Evolutionary conservation across 768 basidiomycete species (phyloP).

Genomic region (Amyloporia xantha): DNA sequence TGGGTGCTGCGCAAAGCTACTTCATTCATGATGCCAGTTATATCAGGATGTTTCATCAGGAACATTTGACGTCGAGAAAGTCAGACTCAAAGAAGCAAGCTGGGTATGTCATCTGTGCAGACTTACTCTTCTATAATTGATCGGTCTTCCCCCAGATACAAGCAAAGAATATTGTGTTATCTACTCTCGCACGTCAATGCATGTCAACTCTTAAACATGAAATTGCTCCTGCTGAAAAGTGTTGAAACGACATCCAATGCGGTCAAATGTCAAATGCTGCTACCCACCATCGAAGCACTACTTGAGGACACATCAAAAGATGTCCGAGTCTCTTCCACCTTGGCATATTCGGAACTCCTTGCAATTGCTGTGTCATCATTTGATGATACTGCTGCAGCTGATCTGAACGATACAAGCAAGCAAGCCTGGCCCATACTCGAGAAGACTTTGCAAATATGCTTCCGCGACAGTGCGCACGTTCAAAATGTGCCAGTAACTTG

Average conservation of each 20-base stretch:
- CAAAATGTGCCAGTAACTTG: no score
- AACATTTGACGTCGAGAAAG: slow-evolving; percentile 41
- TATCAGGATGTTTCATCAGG: slow-evolving; percentile 52
- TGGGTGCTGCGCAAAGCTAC: slow-evolving; percentile 48
- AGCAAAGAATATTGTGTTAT: slow-evolving; percentile 65
- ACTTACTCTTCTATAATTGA: background rate
- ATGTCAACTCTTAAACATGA: slow-evolving; percentile 41
- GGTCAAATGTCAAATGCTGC: slow-evolving; percentile 46
- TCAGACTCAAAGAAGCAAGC: slow-evolving; percentile 49
- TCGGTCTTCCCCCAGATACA: slow-evolving; percentile 43
- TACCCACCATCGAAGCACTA: slow-evolving; percentile 47
- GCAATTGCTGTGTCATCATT: slow-evolving; percentile 40
- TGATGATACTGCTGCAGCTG: slow-evolving; percentile 37
- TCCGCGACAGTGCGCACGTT: slow-evolving; percentile 36
- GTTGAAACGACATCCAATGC: slow-evolving; percentile 42
- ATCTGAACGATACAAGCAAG: slow-evolving; percentile 38
- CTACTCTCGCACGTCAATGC: slow-evolving; percentile 73
- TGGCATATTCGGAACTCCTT: no score
- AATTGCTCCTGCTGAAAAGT: slow-evolving; percentile 46
- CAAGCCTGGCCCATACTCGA: slow-evolving; percentile 48
- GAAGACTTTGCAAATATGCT: slow-evolving; percentile 35
- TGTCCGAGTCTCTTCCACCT: no score
- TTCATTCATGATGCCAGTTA: slow-evolving; percentile 53
- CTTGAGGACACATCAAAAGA: slow-evolving; percentile 11
- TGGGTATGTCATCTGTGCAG: slow-evolving; percentile 34